These are phyloP conservation scores for Tetracentron sinense DNA, from an alignment of 164 flowering plant genomes.

Conservation along the genomic window DNA sequence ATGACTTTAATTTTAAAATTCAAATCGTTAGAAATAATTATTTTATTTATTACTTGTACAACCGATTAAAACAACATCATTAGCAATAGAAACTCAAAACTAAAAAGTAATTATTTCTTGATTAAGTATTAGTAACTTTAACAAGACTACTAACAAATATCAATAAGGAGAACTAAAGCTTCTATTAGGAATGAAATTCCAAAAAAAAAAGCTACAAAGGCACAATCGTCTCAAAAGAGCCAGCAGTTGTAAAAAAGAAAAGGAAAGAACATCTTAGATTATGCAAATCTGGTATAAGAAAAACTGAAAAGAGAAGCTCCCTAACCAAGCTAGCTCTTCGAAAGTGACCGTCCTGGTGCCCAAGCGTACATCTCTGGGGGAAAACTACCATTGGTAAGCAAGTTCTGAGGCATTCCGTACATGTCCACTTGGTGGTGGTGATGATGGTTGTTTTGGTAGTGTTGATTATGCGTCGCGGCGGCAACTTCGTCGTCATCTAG, in stretches of 20 bases:
- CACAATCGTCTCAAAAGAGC: too few relatives aligned
- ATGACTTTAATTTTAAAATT: too few relatives aligned
- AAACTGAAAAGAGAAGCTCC: neutral
- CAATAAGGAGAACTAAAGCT: neutral
- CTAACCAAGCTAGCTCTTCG: conserved; percentile 26
- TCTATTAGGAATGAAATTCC: neutral
- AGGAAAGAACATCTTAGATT: neutral
- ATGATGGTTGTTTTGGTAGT: conserved; percentile 34
- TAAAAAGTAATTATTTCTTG: too few relatives aligned
- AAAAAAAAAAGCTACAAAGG: neutral
- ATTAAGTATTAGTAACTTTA: too few relatives aligned
- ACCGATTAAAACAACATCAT: too few relatives aligned
- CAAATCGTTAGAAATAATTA: too few relatives aligned
- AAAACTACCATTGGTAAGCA: conserved; percentile 48
- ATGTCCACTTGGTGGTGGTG: conserved; percentile 35
- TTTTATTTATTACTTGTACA: too few relatives aligned
- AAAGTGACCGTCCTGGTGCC: conserved; percentile 24
- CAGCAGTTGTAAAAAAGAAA: neutral
- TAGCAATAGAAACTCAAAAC: too few relatives aligned
- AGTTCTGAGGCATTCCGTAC: conserved; percentile 51
- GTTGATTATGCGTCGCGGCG: conserved; percentile 39
- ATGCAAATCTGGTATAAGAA: neutral
- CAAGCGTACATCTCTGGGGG: conserved; percentile 30
- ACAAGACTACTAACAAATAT: neutral
- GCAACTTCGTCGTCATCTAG: conserved; percentile 47